These are phyloP conservation scores for Coriaria nepalensis DNA, from an alignment of 306 rosid species.

Conservation along the genomic window DNA sequence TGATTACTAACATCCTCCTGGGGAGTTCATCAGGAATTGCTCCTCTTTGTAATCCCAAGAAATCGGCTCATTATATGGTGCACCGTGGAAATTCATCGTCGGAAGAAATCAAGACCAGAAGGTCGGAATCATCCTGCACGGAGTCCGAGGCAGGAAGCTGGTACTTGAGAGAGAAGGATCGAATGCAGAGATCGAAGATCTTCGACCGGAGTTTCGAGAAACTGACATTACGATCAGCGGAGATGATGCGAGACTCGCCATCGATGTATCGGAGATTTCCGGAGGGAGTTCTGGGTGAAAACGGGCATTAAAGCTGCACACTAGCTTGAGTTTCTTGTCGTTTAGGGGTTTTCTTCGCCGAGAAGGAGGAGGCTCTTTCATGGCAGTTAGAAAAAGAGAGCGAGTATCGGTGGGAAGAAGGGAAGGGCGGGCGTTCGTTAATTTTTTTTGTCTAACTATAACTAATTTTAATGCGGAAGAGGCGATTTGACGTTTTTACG, in stretches of 20 bases:
- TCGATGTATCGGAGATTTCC: slow-evolving; percentile 16
- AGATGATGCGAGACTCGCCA: slow-evolving; percentile 20
- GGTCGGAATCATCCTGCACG: background rate
- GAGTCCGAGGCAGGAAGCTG: slow-evolving; percentile 2
- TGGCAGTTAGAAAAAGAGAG: background rate
- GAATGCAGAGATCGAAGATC: slow-evolving; percentile 11
- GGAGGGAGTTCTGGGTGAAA: slow-evolving; percentile 10
- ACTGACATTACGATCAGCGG: slow-evolving; percentile 11
- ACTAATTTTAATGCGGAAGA: too few relatives aligned
- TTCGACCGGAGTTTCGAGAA: slow-evolving; percentile 15
- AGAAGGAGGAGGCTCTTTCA: slow-evolving; percentile 15
- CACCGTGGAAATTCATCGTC: slow-evolving; percentile 17
- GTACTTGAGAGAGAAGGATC: slow-evolving; percentile 11
- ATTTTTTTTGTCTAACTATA: too few relatives aligned
- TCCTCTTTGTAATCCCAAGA: slow-evolving; percentile 1
- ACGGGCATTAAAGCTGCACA: slow-evolving; percentile 19
- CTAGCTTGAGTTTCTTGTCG: slow-evolving; percentile 16
- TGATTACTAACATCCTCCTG: background rate
- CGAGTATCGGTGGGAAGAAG: too few relatives aligned
- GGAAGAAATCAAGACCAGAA: slow-evolving; percentile 9
- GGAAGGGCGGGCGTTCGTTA: too few relatives aligned
- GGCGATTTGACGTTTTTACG: too few relatives aligned
- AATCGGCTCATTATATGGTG: slow-evolving; percentile 1
- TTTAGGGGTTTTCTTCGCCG: slow-evolving; percentile 9
- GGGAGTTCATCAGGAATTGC: background rate